These are phyloP conservation scores for Sphaerobolus stellatus DNA, from an alignment of 1,284 basidiomycete genomes.

Conservation along the genomic window DNA sequence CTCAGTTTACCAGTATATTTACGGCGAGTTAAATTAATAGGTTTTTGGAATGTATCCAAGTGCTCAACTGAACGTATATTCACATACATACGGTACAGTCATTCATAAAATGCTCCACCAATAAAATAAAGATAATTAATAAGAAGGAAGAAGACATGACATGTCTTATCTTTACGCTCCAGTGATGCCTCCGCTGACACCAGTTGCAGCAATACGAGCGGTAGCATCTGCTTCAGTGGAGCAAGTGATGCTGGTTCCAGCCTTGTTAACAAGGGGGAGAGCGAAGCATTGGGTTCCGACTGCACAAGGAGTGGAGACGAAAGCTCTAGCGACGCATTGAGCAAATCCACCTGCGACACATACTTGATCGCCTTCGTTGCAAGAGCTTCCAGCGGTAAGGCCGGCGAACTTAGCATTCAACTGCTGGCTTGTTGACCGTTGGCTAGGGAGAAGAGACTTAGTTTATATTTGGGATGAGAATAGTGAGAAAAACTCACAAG, in stretches of 20 bases:
- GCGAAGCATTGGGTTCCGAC: slow-evolving; percentile 39
- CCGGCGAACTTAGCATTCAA: slow-evolving; percentile 40
- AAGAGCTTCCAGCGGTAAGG: slow-evolving; percentile 40
- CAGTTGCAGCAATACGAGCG: slow-evolving; percentile 43
- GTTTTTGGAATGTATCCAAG: no score
- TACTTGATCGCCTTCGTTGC: slow-evolving; percentile 44
- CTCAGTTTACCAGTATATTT: no score
- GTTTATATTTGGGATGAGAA: neutral
- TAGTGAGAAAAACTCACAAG: no score
- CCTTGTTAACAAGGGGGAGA: slow-evolving; percentile 47
- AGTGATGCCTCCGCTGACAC: slow-evolving; percentile 46
- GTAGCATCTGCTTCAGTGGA: slow-evolving; percentile 37
- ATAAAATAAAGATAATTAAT: no score
- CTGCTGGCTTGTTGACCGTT: slow-evolving; percentile 54
- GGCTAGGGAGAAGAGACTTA: slow-evolving; percentile 19
- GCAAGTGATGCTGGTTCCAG: slow-evolving; percentile 35
- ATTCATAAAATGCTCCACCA: no score
- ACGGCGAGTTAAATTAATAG: no score
- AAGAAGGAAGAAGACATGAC: no score
- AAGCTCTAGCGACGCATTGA: slow-evolving; percentile 40
- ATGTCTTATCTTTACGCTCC: no score
- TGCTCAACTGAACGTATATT: no score
- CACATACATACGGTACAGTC: no score
- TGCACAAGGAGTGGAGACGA: slow-evolving; percentile 35
- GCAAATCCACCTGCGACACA: slow-evolving; percentile 37